Evolutionary conservation across 2,329 filamentous ascomycete genomes (phyloP).

Genomic region (Diplodia scrobiculata): DNA sequence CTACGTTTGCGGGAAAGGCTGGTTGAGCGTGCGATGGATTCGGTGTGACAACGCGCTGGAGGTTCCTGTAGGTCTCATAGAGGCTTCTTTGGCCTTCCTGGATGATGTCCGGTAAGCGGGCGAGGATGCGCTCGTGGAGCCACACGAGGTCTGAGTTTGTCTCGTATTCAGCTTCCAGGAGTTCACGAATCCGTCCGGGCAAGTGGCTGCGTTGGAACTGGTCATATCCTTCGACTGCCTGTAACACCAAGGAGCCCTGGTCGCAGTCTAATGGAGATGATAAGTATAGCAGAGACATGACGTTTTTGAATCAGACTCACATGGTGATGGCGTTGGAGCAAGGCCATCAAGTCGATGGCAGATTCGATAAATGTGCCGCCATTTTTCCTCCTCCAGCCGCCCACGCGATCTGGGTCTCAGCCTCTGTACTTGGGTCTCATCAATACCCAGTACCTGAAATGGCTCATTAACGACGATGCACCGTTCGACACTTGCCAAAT

Average conservation of each 20-base stretch:
- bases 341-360: not conserved
- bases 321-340: not conserved
- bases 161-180: not conserved
- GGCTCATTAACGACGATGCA: no score
- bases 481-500: not conserved
- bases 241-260: not conserved
- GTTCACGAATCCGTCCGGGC: not conserved
- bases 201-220: not conserved
- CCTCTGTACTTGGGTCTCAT: no score
- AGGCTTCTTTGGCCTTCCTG: not conserved
- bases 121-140: not conserved
- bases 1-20: no score
- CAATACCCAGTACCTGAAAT: no score
- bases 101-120: not conserved
- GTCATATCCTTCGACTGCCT: not conserved
- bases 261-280: not conserved
- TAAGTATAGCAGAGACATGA: not conserved
- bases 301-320: not conserved
- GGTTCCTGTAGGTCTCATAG: no score
- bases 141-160: not conserved
- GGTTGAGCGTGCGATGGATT: no score
- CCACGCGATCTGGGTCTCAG: no score
- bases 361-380: no score
- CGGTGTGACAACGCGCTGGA: no score
- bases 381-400: no score